A percentile compares a stretch with the other conserved stretches of the same genome.
Conservation (phyloP, 2,329 filamentous ascomycete species). For the Hypoxylon sp. region DNA sequence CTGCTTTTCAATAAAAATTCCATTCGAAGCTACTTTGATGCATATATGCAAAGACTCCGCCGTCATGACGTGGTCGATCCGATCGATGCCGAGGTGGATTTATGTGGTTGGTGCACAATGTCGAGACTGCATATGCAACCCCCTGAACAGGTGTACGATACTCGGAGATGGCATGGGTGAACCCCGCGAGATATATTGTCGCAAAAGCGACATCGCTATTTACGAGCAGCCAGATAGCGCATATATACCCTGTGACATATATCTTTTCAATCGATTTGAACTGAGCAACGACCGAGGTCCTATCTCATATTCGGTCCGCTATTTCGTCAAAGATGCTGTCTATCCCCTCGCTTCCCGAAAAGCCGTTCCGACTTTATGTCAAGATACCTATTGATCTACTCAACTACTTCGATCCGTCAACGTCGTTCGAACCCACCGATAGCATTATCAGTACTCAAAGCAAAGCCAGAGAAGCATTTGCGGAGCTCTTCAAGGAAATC, state of each 20-base stretch:
- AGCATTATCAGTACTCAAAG: neutral
- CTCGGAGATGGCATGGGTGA: neutral
- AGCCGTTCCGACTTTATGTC: neutral
- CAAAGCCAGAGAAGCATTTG: neutral
- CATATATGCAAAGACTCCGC: neutral
- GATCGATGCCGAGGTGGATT: neutral
- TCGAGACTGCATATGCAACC: constrained; percentile 1
- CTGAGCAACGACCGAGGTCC: neutral
- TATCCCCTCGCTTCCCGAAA: neutral
- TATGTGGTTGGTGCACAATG: constrained; percentile 1
- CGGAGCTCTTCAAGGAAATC: neutral
- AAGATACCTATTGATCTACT: neutral
- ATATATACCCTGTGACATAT: too few relatives aligned
- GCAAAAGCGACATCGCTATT: too few relatives aligned
- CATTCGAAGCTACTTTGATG: neutral
- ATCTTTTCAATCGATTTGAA: neutral
- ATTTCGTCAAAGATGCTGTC: neutral
- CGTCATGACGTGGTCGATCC: neutral
- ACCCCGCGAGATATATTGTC: neutral
- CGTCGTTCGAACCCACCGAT: neutral
- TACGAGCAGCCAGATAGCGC: too few relatives aligned
- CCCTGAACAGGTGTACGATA: neutral
- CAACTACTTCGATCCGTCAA: neutral
- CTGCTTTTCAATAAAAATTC: too few relatives aligned
- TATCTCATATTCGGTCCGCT: too few relatives aligned